These are phyloP conservation scores for Globisporangium spiculum DNA, from an alignment of 352 stramenopile genomes.

Conservation along the genomic window DNA sequence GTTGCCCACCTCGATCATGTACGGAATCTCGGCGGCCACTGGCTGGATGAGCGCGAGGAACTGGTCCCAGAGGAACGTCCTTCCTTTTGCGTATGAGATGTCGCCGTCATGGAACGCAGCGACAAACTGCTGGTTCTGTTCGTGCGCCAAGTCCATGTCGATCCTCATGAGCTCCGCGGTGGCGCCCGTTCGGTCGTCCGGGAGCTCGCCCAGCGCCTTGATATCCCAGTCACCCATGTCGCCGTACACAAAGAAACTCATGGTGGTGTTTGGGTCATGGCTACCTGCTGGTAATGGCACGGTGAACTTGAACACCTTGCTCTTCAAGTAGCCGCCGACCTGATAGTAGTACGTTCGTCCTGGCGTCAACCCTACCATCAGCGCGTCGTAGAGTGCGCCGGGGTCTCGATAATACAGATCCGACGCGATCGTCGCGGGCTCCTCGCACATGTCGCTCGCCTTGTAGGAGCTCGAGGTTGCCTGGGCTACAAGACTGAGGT, in stretches of 20 bases:
- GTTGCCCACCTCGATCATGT: neutral
- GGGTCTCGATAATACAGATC: neutral
- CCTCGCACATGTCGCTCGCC: neutral
- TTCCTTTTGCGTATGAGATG: neutral
- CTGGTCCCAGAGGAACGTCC: neutral
- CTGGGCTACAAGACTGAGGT: neutral
- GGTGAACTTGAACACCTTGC: neutral
- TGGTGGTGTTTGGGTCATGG: neutral
- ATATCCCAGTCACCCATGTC: slow-evolving; percentile 13
- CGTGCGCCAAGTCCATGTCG: neutral
- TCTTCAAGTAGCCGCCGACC: neutral
- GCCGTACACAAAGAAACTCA: neutral
- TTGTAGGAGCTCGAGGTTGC: slow-evolving; percentile 5
- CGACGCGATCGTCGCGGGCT: neutral
- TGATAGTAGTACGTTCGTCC: neutral
- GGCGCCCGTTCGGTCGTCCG: neutral
- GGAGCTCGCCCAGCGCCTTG: neutral
- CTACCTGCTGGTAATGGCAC: no score
- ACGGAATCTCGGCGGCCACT: neutral
- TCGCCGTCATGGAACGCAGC: neutral
- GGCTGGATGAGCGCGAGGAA: neutral
- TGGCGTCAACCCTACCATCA: neutral
- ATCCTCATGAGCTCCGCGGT: neutral
- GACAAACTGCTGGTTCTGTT: neutral
- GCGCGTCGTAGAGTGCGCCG: neutral